Evolutionary conservation across 2,329 filamentous ascomycete genomes (phyloP).

Genomic region (Zarea fungicola): DNA sequence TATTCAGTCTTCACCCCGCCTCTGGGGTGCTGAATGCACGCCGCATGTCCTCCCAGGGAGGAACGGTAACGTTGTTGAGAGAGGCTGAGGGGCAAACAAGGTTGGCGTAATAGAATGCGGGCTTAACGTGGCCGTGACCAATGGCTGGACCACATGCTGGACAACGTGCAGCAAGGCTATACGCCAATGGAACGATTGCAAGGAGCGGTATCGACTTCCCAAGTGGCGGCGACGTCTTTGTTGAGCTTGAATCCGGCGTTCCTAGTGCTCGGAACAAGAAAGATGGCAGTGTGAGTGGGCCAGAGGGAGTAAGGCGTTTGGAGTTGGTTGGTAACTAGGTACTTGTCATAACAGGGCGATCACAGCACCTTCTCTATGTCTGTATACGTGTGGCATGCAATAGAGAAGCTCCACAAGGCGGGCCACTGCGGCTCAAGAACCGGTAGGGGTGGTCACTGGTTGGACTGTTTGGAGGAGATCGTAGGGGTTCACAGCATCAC

Average conservation of each 20-base stretch:
- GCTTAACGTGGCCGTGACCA: constrained; percentile 27
- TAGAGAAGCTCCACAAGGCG: constrained; percentile 5
- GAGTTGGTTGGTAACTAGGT: constrained; percentile 3
- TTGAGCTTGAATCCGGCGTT: constrained; percentile 5
- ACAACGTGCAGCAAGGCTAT: constrained; percentile 18
- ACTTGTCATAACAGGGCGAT: constrained; percentile 4
- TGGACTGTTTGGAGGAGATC: background rate
- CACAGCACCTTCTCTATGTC: no score
- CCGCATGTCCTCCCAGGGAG: background rate
- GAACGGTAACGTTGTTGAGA: background rate
- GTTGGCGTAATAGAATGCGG: background rate
- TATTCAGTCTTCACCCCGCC: no score
- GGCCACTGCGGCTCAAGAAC: constrained; percentile 9
- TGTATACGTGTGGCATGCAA: no score
- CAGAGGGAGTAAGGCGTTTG: constrained; percentile 9
- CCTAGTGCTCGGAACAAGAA: background rate
- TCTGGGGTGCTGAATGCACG: background rate
- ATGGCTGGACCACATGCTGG: constrained; percentile 39
- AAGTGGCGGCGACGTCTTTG: background rate
- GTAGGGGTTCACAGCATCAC: background rate
- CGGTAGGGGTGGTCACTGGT: constrained; percentile 10
- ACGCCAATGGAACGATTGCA: constrained; percentile 7
- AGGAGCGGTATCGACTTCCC: background rate
- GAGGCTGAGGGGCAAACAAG: background rate
- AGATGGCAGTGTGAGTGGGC: constrained; percentile 13